Evolutionary conservation across 2,329 filamentous ascomycete species (phyloP), one percentile per base, ranked within the genome.

Genomic region (Ciborinia camelliae): DNA sequence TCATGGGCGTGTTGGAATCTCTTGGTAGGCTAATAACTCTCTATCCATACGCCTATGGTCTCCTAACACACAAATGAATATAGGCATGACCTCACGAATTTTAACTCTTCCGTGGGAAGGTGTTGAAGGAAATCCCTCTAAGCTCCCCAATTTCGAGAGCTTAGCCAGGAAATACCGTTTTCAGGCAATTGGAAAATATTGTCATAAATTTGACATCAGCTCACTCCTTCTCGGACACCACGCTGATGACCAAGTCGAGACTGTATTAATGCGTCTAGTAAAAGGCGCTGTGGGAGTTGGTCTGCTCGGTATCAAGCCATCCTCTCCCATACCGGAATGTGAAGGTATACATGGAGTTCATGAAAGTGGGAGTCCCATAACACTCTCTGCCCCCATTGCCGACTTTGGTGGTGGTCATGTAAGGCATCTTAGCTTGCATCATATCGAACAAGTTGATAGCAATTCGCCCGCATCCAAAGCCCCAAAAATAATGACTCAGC

Each of bases 211-310:
- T 7, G 74, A 78, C 0, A 84, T 90, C 4, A 77, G 76, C 5
- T 84, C 85, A 26, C 75, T 98, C 1, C 82, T 97, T 47, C 79
- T 96, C 35, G 95, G 89, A 4, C 95, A 99, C 74, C 95, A 99
- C 75, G 81, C 84, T 67, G 93, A 97, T 72, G 95, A 99, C 72
- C 91, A 95, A 73, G 90, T 92, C 64, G 95, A 99, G 78, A 97
- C 93, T 0, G 82, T 96, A 4, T 77, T 98, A 57, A 90, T 92
- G 87, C 85, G 95, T 50, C 76, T 98, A 43, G 77, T 88, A 10
- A 80, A 81, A 3, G 87, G 88, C 0, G 89, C 91, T 71, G 79
- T 84, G 2, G 84, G 85, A n/a, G 79, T 83, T n/a, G 92, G 91
- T 0, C 79, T 97, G 37, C 79, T 82, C 20, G 92, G 90, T 4